Evolutionary conservation across 2,329 filamentous ascomycete species (phyloP).

Genomic region (Neopestalotiopsis sp.): DNA sequence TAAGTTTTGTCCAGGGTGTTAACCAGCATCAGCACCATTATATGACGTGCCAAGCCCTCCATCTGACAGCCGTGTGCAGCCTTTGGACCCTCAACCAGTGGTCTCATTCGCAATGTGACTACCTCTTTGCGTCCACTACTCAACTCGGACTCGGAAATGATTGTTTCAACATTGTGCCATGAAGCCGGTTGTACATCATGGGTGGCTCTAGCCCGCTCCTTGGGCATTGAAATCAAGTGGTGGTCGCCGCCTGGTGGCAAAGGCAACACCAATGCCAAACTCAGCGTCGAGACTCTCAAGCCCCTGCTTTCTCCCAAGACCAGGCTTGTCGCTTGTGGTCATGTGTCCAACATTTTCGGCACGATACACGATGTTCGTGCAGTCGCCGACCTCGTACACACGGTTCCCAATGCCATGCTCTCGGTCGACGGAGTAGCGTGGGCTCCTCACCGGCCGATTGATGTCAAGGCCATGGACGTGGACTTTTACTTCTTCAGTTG

Average conservation of each 20-base stretch:
- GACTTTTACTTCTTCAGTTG: slow-evolving; percentile 82
- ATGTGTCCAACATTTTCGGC: slow-evolving; percentile 28
- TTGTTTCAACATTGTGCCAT: slow-evolving; percentile 76
- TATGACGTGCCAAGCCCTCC: background rate
- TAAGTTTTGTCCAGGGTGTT: background rate
- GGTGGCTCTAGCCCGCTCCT: slow-evolving; percentile 68
- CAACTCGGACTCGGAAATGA: slow-evolving; percentile 64
- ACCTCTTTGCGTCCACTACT: slow-evolving; percentile 53
- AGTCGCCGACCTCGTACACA: slow-evolving; percentile 31
- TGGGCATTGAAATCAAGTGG: slow-evolving; percentile 70
- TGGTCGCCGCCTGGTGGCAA: slow-evolving; percentile 57
- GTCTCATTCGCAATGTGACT: slow-evolving; percentile 75
- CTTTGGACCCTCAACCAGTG: slow-evolving; percentile 75
- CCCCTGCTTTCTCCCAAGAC: slow-evolving; percentile 67
- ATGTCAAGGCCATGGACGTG: slow-evolving; percentile 70
- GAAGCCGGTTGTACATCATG: slow-evolving; percentile 79
- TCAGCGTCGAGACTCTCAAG: slow-evolving; percentile 61
- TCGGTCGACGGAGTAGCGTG: slow-evolving; percentile 79
- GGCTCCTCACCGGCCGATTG: slow-evolving; percentile 73
- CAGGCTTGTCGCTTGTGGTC: slow-evolving; percentile 56
- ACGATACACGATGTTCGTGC: slow-evolving; percentile 29
- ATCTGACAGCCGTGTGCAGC: slow-evolving; percentile 38
- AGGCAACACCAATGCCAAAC: slow-evolving; percentile 56
- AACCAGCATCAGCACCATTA: background rate
- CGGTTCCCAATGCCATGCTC: slow-evolving; percentile 60